Conservation (phyloP, 1,284 basidiomycete genomes). For the Cryptococcus maquisensis region DNA sequence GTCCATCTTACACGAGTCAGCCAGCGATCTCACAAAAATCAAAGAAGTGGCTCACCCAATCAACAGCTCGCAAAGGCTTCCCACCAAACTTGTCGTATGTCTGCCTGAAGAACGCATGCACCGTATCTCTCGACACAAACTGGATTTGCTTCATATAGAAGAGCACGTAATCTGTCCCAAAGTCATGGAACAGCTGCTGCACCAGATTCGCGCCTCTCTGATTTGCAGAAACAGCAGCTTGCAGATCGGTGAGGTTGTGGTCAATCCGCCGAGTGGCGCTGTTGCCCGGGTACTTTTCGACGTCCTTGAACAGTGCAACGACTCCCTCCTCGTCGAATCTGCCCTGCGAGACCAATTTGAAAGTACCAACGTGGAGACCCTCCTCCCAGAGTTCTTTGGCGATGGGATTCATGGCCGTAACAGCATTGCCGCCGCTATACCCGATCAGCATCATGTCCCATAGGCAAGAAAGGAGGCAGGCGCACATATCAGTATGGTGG, state of each 20-base stretch:
- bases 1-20: conserved; percentile 14
- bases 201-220: conserved; percentile 33
- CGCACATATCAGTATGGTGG: conserved; percentile 49
- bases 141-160: conserved; percentile 84
- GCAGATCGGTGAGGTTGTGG: conserved; percentile 37
- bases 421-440: conserved; percentile 27
- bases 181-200: conserved; percentile 30
- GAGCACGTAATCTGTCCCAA: conserved; percentile 52
- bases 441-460: no score
- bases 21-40: no score
- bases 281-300: conserved; percentile 75
- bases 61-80: conserved; percentile 50
- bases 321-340: conserved; percentile 57
- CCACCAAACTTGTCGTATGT: no score
- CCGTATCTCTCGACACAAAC: conserved; percentile 80
- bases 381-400: conserved; percentile 50
- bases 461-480: no score
- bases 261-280: conserved; percentile 3
- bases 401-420: conserved; percentile 52
- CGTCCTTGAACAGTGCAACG: conserved; percentile 77
- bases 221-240: conserved; percentile 40
- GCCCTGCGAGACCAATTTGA: conserved; percentile 54
- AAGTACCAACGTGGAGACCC: conserved; percentile 47
- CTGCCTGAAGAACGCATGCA: conserved; percentile 71
- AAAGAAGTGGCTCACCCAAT: conserved; percentile 11